Evolutionary conservation across 805 yeast genomes (phyloP).

Genomic region (Candida takata): DNA sequence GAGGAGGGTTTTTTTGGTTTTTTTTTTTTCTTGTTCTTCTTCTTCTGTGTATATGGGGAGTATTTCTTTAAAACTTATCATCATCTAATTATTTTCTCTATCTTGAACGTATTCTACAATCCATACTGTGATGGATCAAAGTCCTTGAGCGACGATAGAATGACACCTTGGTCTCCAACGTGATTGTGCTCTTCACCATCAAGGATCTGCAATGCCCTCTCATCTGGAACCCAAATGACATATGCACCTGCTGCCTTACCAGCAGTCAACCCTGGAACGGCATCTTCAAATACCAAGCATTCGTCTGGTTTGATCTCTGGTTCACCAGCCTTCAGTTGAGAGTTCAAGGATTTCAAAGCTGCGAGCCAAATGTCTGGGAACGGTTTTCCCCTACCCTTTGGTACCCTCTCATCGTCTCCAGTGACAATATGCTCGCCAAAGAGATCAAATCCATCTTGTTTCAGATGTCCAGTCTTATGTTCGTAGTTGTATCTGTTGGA

Average conservation of each 20-base stretch:
- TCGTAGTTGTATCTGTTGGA: slow-evolving; percentile 54
- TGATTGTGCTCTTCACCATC: slow-evolving; percentile 41
- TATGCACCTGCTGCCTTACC: slow-evolving; percentile 78
- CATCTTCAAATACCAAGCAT: slow-evolving; percentile 91
- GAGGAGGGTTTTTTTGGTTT: too few species aligned
- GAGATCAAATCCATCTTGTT: slow-evolving; percentile 46
- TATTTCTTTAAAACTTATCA: too few species aligned
- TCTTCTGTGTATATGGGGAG: too few species aligned
- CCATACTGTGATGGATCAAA: slow-evolving; percentile 46
- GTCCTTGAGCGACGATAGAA: slow-evolving; percentile 43
- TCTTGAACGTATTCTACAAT: slow-evolving; percentile 20
- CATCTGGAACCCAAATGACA: slow-evolving; percentile 95
- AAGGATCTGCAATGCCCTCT: slow-evolving; percentile 54
- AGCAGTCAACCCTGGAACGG: slow-evolving; percentile 82
- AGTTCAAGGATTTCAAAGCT: slow-evolving; percentile 69
- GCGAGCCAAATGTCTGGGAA: slow-evolving; percentile 86
- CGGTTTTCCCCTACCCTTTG: slow-evolving; percentile 88
- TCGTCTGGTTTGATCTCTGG: slow-evolving; percentile 60
- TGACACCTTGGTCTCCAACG: slow-evolving; percentile 52
- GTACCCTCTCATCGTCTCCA: slow-evolving; percentile 83
- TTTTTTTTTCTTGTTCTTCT: too few species aligned
- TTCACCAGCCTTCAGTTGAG: slow-evolving; percentile 32
- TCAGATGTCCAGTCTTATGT: slow-evolving; percentile 67
- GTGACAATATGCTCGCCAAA: slow-evolving; percentile 69
- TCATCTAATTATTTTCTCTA: too few species aligned